Conservation (phyloP, 345 rosid genomes). For the Pistacia vera region DNA sequence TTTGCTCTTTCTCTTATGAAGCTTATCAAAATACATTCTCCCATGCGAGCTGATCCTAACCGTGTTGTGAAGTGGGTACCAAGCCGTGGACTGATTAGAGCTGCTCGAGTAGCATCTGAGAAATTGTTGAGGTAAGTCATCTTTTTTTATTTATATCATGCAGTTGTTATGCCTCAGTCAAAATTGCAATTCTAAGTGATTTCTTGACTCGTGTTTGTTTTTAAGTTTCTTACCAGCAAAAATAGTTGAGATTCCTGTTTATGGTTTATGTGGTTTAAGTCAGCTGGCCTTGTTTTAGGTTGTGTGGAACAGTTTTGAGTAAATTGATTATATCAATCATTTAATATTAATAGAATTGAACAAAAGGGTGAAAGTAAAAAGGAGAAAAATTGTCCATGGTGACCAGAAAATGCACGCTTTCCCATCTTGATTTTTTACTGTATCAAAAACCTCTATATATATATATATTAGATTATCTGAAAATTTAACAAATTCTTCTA, state of each 20-base stretch:
- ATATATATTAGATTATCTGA: not conserved
- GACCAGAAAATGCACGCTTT: not conserved
- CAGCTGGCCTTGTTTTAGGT: not conserved
- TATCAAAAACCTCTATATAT: not conserved
- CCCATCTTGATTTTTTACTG: not conserved
- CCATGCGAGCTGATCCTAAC: conserved; percentile 79
- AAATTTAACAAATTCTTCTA: not conserved
- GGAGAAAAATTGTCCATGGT: not conserved
- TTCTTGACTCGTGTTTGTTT: not conserved
- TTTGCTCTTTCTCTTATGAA: conserved; percentile 30
- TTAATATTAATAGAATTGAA: not conserved
- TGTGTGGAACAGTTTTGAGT: not conserved
- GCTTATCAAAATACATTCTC: conserved; percentile 97
- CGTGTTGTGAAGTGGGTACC: conserved; percentile 78
- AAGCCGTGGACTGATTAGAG: conserved; percentile 53
- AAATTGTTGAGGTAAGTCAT: conserved; percentile 69
- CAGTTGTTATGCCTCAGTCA: not conserved
- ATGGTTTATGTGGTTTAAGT: not conserved
- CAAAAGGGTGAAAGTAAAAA: not conserved
- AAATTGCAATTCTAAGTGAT: not conserved
- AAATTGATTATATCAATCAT: not conserved
- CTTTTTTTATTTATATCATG: not conserved
- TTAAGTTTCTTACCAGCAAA: not conserved
- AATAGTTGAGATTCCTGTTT: not conserved
- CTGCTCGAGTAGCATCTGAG: conserved; percentile 85